These are phyloP conservation scores for Mycosphaerelloides madeirae DNA, from an alignment of 2,329 filamentous ascomycete genomes.

Conservation along the genomic window DNA sequence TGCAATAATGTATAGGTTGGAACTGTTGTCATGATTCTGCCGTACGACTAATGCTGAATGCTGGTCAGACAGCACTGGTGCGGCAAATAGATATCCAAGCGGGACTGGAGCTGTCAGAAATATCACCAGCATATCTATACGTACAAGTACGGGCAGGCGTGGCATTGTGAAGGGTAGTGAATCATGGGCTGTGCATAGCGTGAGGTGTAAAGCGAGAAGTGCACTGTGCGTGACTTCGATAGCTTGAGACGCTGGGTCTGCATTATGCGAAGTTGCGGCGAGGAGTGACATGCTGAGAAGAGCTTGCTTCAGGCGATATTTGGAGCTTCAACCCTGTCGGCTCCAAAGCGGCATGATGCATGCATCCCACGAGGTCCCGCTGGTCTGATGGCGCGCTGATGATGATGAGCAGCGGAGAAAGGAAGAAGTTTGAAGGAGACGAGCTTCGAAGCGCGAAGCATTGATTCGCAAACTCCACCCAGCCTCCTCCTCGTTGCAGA, in stretches of 20 bases:
- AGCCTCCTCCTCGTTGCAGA: too few relatives aligned
- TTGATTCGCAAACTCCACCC: too few relatives aligned
- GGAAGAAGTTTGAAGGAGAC: too few relatives aligned
- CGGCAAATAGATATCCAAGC: too few relatives aligned
- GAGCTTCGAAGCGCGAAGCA: too few relatives aligned
- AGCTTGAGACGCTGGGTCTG: slow-evolving; percentile 1
- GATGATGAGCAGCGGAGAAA: background rate
- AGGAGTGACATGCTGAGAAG: background rate
- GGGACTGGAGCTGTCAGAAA: too few relatives aligned
- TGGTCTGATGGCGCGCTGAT: background rate
- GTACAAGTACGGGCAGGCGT: too few relatives aligned
- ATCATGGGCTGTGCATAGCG: background rate
- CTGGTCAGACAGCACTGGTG: too few relatives aligned
- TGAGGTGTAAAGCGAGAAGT: background rate
- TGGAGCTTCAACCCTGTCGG: slow-evolving; percentile 3
- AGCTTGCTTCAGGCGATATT: background rate
- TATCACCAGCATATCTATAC: too few relatives aligned
- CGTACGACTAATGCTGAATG: too few relatives aligned
- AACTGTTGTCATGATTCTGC: too few relatives aligned
- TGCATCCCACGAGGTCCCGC: background rate
- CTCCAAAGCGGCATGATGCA: background rate
- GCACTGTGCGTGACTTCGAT: slow-evolving; percentile 3
- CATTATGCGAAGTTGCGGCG: slow-evolving; percentile 6
- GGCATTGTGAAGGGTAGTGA: background rate
- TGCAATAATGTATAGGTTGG: too few relatives aligned